Conservation (phyloP, 257 asterid genomes). For the Rubia yunnanensis region DNA sequence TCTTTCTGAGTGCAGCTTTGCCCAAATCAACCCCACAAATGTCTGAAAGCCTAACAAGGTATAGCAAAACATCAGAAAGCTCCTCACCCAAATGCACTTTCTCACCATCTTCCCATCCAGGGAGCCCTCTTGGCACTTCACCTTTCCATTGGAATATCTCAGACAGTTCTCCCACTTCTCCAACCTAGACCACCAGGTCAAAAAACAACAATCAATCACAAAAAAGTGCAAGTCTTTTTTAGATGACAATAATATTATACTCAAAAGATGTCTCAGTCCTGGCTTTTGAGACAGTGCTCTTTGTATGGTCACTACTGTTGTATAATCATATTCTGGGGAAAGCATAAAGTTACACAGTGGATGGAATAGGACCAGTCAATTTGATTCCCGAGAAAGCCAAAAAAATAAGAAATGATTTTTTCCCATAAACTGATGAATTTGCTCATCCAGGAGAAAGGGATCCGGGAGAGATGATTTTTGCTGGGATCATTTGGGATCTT, state of each 20-base stretch:
- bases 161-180: constrained; percentile 62
- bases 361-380: constrained; percentile 9
- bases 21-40: constrained; percentile 55
- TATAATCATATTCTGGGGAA: constrained; percentile 11
- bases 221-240: neutral
- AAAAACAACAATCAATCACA: neutral
- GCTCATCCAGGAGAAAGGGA: too few relatives aligned
- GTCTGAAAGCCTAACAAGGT: constrained; percentile 49
- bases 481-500: neutral
- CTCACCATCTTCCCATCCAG: constrained; percentile 54
- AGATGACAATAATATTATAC: neutral
- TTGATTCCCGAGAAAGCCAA: constrained; percentile 11
- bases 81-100: constrained; percentile 54
- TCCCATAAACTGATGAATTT: too few relatives aligned
- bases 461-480: neutral
- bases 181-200: constrained; percentile 32
- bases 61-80: constrained; percentile 54
- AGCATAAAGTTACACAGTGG: constrained; percentile 4
- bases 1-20: constrained; percentile 50
- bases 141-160: constrained; percentile 74
- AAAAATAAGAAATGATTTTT: constrained; percentile 1
- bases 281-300: constrained; percentile 3
- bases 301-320: constrained; percentile 9
- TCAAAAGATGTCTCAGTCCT: constrained; percentile 2
- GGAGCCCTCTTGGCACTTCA: constrained; percentile 51